phyloP scores from a whole-genome alignment of 192 early-diverging fungal genomes.

The Chytriomyces sp. region DNA sequence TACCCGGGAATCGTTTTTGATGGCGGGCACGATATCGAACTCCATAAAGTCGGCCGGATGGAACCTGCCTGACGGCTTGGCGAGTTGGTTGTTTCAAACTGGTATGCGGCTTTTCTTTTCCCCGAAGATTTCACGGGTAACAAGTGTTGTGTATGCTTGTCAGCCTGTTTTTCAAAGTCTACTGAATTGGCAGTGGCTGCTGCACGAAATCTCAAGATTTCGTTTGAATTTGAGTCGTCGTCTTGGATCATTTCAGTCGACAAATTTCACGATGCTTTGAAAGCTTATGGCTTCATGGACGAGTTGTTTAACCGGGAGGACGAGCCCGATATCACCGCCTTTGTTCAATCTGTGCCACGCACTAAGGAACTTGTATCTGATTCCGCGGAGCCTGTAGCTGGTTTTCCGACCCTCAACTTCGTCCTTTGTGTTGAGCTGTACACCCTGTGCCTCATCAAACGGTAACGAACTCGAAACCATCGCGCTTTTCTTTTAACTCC shows the following conservation, averaged over 20 bases:
- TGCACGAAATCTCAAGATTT: constrained; percentile 6
- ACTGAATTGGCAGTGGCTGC: constrained; percentile 7
- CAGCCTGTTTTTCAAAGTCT: constrained; percentile 18
- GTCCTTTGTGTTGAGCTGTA: constrained; percentile 21
- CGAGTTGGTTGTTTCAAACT: constrained; percentile 19
- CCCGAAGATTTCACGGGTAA: background rate
- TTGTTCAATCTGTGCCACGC: background rate
- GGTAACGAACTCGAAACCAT: background rate
- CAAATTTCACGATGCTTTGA: background rate
- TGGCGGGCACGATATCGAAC: background rate
- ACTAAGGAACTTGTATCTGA: background rate
- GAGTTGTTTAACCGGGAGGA: background rate
- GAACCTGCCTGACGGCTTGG: constrained; percentile 6
- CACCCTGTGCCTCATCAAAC: constrained; percentile 4
- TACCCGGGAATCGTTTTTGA: constrained; percentile 2
- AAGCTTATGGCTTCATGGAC: background rate
- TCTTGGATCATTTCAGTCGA: constrained; percentile 9
- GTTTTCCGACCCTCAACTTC: constrained; percentile 19
- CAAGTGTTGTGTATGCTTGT: background rate
- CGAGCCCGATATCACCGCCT: background rate
- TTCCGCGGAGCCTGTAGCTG: background rate
- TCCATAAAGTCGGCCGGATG: constrained; percentile 12
- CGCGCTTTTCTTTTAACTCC: background rate
- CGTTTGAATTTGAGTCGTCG: too few species aligned
- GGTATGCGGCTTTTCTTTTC: background rate